Evolutionary conservation across 208 protist species (phyloP).

Genomic region (Zelonia costaricensis): DNA sequence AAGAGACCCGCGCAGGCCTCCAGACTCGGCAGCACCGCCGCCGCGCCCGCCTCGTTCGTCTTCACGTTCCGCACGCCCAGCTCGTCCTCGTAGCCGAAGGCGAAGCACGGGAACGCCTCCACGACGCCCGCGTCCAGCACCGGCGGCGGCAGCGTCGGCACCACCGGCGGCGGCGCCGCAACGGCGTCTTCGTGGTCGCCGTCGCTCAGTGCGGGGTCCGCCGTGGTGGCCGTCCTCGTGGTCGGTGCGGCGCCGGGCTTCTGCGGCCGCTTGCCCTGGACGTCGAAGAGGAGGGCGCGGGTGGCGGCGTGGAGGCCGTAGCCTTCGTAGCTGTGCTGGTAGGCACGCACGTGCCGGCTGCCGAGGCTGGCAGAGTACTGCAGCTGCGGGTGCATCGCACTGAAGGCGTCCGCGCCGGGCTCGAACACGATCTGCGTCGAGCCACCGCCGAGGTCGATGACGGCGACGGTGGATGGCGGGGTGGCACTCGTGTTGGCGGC

Average conservation of each 20-base stretch:
- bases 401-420: conserved; percentile 18
- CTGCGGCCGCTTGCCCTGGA: conserved; percentile 21
- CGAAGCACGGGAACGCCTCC: conserved; percentile 33
- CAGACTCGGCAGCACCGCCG: conserved; percentile 24
- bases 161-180: background rate
- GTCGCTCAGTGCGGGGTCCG: background rate
- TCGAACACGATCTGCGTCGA: conserved; percentile 85
- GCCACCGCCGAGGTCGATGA: conserved; percentile 84
- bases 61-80: conserved; percentile 30
- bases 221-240: background rate
- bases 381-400: conserved; percentile 5
- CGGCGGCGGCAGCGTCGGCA: background rate
- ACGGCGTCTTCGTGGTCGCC: background rate
- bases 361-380: conserved; percentile 27
- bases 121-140: conserved; percentile 1
- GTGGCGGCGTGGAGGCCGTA: conserved; percentile 70
- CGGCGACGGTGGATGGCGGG: conserved; percentile 28
- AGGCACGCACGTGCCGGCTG: conserved; percentile 39
- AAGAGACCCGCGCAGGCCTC: conserved; percentile 47
- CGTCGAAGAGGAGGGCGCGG: conserved; percentile 32
- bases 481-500: background rate
- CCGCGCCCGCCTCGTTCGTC: conserved; percentile 6
- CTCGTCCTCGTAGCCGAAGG: conserved; percentile 17
- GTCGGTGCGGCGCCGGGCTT: background rate
- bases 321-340: conserved; percentile 86